Conservation (phyloP, 2,329 filamentous ascomycete genomes). For the Cytospora paraplurivora region DNA sequence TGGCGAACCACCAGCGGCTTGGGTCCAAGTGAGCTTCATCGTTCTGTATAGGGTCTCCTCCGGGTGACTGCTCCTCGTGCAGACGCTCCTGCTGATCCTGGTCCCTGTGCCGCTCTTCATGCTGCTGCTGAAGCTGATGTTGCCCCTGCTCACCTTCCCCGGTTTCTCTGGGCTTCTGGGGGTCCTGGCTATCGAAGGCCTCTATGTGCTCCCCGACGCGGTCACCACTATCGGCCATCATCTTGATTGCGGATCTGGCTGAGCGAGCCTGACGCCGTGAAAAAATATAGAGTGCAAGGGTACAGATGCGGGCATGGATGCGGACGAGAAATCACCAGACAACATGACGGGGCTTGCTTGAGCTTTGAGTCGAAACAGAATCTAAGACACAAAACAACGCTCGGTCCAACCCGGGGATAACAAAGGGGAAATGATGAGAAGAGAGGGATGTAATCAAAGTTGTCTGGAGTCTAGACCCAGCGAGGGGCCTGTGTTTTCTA, state of each 20-base stretch:
- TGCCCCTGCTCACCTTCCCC: neutral
- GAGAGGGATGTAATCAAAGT: neutral
- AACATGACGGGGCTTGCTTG: neutral
- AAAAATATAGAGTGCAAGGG: neutral
- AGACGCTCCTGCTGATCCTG: conserved; percentile 31
- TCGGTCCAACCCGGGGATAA: neutral
- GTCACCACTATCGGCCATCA: conserved; percentile 37
- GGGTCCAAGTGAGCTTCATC: conserved; percentile 49
- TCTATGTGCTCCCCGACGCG: conserved; percentile 32
- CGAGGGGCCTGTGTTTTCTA: too few species aligned
- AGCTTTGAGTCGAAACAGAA: neutral
- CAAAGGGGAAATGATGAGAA: neutral
- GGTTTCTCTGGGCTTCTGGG: conserved; percentile 2
- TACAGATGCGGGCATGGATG: neutral
- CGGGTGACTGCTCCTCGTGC: conserved; percentile 30
- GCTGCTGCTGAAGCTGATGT: neutral
- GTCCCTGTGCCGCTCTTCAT: conserved; percentile 34
- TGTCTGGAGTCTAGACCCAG: neutral
- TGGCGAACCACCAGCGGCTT: conserved; percentile 66
- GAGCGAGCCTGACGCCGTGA: conserved; percentile 13
- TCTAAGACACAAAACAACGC: neutral
- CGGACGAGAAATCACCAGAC: neutral
- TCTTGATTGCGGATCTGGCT: conserved; percentile 28
- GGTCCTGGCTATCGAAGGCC: conserved; percentile 25
- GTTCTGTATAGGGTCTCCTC: conserved; percentile 35